Evolutionary conservation across 2,329 filamentous ascomycete species (phyloP), one percentile per base, ranked within the genome.

Genomic region (Diplodia sapinea): DNA sequence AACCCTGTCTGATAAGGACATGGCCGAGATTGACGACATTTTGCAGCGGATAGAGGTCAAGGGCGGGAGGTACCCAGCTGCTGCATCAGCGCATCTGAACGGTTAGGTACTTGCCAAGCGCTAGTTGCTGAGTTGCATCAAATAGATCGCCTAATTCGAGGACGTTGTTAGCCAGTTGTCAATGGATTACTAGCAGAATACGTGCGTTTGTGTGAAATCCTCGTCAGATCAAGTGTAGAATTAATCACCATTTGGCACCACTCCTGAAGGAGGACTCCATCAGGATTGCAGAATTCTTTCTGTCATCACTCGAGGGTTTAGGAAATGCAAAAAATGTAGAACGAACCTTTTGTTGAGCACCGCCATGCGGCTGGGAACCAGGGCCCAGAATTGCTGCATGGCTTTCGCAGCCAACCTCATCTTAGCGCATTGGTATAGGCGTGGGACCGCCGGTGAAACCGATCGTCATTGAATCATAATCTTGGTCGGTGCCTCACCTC

Each of bases 11-110:
- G 79, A 82, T n/a, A 76, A 78, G 38, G 82, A 85, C 59, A 70
- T 86, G 76, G 81, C 81, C 54, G 83, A 84, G 72, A 80, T 88
- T 64, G 81, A 84, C 50, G 78, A 79, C 20, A 81, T 88, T 67
- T 69, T 87, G 69, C 82, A 82, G 70, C 80, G 79, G 65, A 76
- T 83, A 49, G 74, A 79, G 55, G 73, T 83, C 36, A 71, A 74
- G 9, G 83, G 83, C 36, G 78, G 70, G 3, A 74, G 82, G 66
- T 84, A 84, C 69, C 69, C 65, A 12, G 63, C 70, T 20, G 68
- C 51, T 1, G 31, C 68, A 47, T 0, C 66, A 40, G 38, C 54
- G 47, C 62, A 70, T 31, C 15, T 72, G 15, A 72, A 70, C 15
- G 66, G 66, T 13, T 65, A 64, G 36, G n/a, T 50, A 31, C 9